Conservation (phyloP, 192 early-diverging fungal genomes). For the Neocallimastix lanati region DNA sequence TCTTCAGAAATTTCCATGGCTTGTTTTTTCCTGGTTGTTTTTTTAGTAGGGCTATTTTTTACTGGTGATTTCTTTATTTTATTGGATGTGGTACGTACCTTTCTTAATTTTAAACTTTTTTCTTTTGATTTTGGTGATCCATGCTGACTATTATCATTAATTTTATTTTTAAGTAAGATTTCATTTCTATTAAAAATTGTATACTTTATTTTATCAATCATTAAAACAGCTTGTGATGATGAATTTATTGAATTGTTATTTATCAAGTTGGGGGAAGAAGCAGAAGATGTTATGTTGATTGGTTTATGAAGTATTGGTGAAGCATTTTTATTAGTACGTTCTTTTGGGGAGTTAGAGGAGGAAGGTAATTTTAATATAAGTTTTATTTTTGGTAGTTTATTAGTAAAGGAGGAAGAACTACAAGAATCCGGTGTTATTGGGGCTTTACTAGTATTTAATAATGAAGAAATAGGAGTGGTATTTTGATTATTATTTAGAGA, state of each 20-base stretch:
- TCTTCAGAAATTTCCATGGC: not conserved
- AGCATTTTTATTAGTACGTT: not conserved
- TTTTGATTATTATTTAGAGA: not conserved
- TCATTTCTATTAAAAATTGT: not conserved
- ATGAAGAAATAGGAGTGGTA: not conserved
- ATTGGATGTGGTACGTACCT: not conserved
- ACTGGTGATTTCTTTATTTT: not conserved
- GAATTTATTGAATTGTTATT: not conserved
- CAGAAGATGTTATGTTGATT: not conserved
- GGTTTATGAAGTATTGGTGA: not conserved
- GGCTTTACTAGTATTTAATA: not conserved
- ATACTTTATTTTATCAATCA: not conserved
- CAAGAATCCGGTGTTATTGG: not conserved
- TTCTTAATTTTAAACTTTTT: not conserved
- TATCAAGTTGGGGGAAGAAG: not conserved
- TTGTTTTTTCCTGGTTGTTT: not conserved
- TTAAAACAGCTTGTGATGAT: not conserved
- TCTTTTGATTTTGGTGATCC: not conserved
- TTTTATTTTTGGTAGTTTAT: not conserved
- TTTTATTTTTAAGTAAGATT: not conserved
- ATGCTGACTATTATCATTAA: not conserved
- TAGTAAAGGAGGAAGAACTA: not conserved
- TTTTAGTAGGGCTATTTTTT: not conserved
- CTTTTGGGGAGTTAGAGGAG: not conserved
- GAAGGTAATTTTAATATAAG: not conserved